Evolutionary conservation across 1,284 basidiomycete genomes (phyloP).

Genomic region (Flammula alnicola): DNA sequence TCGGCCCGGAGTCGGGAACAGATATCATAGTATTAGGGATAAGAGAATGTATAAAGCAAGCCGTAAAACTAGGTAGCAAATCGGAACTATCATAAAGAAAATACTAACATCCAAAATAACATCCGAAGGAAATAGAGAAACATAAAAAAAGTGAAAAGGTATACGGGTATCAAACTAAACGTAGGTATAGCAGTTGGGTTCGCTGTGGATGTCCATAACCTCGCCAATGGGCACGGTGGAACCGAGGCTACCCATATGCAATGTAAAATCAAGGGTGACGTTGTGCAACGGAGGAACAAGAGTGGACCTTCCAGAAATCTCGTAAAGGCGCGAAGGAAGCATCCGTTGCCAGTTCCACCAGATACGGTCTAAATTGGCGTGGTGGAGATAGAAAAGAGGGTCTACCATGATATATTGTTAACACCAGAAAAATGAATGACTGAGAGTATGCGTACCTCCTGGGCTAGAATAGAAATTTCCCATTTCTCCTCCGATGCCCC

Average conservation of each 20-base stretch:
- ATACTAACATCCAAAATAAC: too few species aligned
- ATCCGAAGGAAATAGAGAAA: too few species aligned
- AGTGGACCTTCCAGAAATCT: neutral
- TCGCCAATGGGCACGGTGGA: slow-evolving; percentile 24
- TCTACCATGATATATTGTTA: slow-evolving; percentile 24
- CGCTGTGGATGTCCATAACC: slow-evolving; percentile 29
- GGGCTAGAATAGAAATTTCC: slow-evolving; percentile 34
- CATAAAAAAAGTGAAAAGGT: too few species aligned
- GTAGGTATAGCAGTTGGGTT: slow-evolving; percentile 24
- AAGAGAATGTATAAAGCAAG: too few species aligned
- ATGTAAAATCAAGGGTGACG: too few species aligned
- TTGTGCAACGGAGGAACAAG: slow-evolving; percentile 1
- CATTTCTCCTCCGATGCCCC: slow-evolving; percentile 40
- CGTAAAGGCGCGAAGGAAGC: slow-evolving; percentile 28
- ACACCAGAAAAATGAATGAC: too few species aligned
- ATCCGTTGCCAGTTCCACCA: slow-evolving; percentile 42
- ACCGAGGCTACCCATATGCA: slow-evolving; percentile 23
- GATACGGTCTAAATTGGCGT: slow-evolving; percentile 40
- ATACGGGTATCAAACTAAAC: too few species aligned
- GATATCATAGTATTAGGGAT: too few species aligned
- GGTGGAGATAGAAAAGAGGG: slow-evolving; percentile 43
- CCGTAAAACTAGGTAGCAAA: too few species aligned
- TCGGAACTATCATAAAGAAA: too few species aligned
- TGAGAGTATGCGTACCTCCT: slow-evolving; percentile 14
- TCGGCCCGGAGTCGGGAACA: too few species aligned